Evolutionary conservation across 768 basidiomycete species (phyloP), one percentile per base, ranked within the genome.

Genomic region (Ramaria sp.): DNA sequence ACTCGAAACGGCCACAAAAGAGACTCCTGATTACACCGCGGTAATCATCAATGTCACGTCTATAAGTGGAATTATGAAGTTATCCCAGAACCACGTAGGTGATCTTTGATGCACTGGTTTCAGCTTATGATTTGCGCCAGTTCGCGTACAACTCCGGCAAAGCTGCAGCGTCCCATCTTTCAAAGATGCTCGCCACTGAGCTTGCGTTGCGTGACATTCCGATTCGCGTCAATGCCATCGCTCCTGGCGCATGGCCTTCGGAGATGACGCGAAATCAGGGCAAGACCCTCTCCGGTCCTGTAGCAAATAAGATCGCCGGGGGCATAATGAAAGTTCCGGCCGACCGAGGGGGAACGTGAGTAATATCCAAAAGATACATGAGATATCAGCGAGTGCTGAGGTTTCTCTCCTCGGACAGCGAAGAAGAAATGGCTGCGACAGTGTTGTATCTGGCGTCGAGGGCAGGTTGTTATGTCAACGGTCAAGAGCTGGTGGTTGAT

Each of bases 81-180:
- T 88, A 20, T 78, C 85, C 1, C 88, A 90, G 66, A 77, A 83
- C 59, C 88, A 91, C 63, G 88, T 89, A 68, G n/a, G 84, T 69
- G 47, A 37, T 13, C 19, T 0, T 24, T 31, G 13, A 17, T 10
- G 7, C n/a, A 34, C 15, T 37, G n/a, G 37, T 43, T 31, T 30
- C 11, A n/a, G 30, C 51, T 39, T 20, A 38, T 50, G 30, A 19
- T 37, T 22, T 2, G 13, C 24, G 51, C 22, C 63, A 91, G 88
- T 90, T 90, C 65, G 80, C 78, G 30, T 91, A 91, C 68, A 91
- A 91, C 67, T 86, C 84, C 62, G 73, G 84, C 7, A 91, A 91
- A 66, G 86, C 85, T 0, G 89, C 86, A 2, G 82, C 80, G 5
- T 77, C 83, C 12, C 87, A 89, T 61, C 70, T 91, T n/a, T 86